phyloP scores from a whole-genome alignment of 306 rosid genomes.

The Cucurbita argyrosperma region DNA sequence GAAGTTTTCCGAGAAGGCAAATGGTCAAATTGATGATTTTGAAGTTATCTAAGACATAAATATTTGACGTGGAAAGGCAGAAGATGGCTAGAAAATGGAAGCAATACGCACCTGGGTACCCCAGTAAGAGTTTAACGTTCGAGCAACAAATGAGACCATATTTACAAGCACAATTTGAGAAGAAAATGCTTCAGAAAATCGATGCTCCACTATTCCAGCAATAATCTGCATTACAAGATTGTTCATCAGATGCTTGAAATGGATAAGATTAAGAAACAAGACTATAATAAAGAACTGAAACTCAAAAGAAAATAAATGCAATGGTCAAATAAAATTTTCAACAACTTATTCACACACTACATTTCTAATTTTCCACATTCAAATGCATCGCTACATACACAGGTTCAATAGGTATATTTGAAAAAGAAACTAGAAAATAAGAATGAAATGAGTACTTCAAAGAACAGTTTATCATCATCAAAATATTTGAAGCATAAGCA shows the following conservation, averaged over 20 bases:
- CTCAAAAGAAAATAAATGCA: neutral
- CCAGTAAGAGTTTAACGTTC: slow-evolving; percentile 88
- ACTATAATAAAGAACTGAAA: neutral
- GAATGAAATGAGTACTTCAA: neutral
- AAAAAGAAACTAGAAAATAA: neutral
- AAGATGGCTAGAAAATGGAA: neutral
- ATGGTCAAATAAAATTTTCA: neutral
- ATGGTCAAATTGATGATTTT: neutral
- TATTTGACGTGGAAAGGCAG: too few species aligned
- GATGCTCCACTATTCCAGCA: slow-evolving; percentile 89
- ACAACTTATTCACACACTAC: neutral
- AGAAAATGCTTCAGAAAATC: slow-evolving; percentile 56
- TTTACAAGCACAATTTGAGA: slow-evolving; percentile 65
- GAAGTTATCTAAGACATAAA: neutral
- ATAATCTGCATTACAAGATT: slow-evolving; percentile 44
- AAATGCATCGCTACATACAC: neutral
- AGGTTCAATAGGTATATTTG: neutral
- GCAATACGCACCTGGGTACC: slow-evolving; percentile 68
- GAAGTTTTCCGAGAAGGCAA: neutral
- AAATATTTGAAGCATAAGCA: slow-evolving; percentile 1
- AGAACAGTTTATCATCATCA: neutral
- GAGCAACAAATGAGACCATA: slow-evolving; percentile 62
- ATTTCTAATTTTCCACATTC: neutral
- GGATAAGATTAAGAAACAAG: neutral
- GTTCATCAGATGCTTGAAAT: slow-evolving; percentile 9